A percentile compares a stretch with the other conserved stretches of the same genome.
phyloP scores from a whole-genome alignment of 805 yeast genomes.

The Yamadazyma phyllophila region DNA sequence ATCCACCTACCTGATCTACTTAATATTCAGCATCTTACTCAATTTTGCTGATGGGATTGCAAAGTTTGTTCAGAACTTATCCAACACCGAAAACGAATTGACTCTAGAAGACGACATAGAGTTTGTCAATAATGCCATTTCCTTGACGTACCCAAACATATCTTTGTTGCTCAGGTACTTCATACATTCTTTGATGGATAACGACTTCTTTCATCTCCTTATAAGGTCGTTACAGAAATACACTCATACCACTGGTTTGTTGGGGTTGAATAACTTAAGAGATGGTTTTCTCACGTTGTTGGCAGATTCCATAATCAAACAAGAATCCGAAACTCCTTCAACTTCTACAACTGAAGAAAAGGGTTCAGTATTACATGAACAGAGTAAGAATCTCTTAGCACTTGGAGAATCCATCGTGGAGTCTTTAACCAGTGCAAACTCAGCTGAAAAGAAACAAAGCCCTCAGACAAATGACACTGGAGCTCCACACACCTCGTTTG shows the following conservation, averaged over 20 bases:
- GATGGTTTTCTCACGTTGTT: slow-evolving; percentile 44
- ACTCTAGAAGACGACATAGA: slow-evolving; percentile 26
- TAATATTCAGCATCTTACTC: slow-evolving; percentile 54
- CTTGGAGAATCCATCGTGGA: slow-evolving; percentile 54
- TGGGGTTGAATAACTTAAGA: slow-evolving; percentile 55
- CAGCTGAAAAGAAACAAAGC: not conserved
- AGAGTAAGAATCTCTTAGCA: slow-evolving; percentile 37
- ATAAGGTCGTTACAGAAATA: slow-evolving; percentile 76
- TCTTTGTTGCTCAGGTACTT: slow-evolving; percentile 34
- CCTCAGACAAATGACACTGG: not conserved
- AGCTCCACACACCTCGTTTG: not conserved
- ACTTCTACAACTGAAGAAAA: not conserved
- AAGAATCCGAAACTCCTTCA: not conserved
- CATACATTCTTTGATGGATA: slow-evolving; percentile 66
- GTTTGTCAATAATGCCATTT: slow-evolving; percentile 33
- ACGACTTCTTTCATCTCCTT: slow-evolving; percentile 62
- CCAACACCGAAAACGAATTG: slow-evolving; percentile 23
- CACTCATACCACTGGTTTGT: slow-evolving; percentile 77
- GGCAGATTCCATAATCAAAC: slow-evolving; percentile 24
- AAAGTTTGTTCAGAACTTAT: slow-evolving; percentile 44
- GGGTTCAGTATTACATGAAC: slow-evolving; percentile 4
- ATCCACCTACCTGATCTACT: slow-evolving; percentile 53
- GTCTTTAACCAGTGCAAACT: slow-evolving; percentile 21
- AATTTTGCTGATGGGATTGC: slow-evolving; percentile 70
- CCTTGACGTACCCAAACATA: slow-evolving; percentile 25